Percentiles rank a stretch among this genome's conserved stretches.
phyloP scores from a whole-genome alignment of 805 yeast species.

The Kluyveromyces wickerhamii region DNA sequence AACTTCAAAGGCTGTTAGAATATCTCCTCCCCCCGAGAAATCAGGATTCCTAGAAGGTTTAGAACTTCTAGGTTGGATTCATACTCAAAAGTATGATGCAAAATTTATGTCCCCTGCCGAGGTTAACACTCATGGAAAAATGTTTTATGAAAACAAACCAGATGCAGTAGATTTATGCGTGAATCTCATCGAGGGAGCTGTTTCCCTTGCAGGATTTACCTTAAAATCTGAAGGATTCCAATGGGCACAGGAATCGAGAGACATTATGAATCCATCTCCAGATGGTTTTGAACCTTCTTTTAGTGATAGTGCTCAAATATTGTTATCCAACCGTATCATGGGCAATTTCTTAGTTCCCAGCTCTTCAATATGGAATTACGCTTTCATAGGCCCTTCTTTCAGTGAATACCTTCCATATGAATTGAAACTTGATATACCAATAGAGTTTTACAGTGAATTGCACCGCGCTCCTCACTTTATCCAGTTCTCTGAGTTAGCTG shows the following conservation, averaged over 20 bases:
- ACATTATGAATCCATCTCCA: conserved; percentile 47
- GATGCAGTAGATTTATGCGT: conserved; percentile 54
- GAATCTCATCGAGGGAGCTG: conserved; percentile 75
- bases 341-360: conserved; percentile 87
- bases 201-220: conserved; percentile 61
- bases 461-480: conserved; percentile 88
- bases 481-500: conserved; percentile 61
- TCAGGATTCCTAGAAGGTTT: conserved; percentile 41
- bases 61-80: conserved; percentile 91
- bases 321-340: conserved; percentile 63
- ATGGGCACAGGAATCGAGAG: conserved; percentile 70
- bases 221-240: conserved; percentile 55
- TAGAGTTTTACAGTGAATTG: conserved; percentile 71
- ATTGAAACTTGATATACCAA: conserved; percentile 69
- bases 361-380: conserved; percentile 80
- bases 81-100: conserved; percentile 66
- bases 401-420: conserved; percentile 49
- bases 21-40: conserved; percentile 36
- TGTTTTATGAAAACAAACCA: conserved; percentile 30
- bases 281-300: conserved; percentile 58
- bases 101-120: conserved; percentile 63
- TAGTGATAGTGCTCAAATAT: conserved; percentile 55
- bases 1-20: conserved; percentile 51
- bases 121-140: conserved; percentile 46
- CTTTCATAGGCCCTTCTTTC: conserved; percentile 84